These are phyloP conservation scores for Zostera marina DNA, from an alignment of 116 monocot genomes.

Conservation along the genomic window DNA sequence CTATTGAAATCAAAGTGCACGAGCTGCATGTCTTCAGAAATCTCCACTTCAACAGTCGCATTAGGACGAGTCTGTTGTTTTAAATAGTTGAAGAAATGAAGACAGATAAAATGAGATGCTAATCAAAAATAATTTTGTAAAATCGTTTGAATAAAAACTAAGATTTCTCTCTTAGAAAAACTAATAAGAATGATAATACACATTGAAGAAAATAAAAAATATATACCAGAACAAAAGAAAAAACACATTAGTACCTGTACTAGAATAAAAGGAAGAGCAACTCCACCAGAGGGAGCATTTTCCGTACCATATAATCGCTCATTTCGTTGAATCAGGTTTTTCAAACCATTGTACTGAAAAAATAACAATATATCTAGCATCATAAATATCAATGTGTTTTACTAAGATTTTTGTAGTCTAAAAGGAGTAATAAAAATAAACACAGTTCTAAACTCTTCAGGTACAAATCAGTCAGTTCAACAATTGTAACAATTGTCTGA, in stretches of 20 bases:
- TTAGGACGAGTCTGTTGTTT: slow-evolving; percentile 79
- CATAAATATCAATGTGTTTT: not conserved
- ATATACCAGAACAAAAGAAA: too few species aligned
- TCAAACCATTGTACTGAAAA: slow-evolving; percentile 43
- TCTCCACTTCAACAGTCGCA: slow-evolving; percentile 96
- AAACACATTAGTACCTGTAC: slow-evolving; percentile 35
- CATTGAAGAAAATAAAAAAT: too few species aligned
- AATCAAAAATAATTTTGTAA: not conserved
- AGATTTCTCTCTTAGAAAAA: too few species aligned
- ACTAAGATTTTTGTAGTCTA: too few species aligned
- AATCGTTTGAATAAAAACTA: too few species aligned
- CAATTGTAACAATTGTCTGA: not conserved
- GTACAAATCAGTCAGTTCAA: too few species aligned
- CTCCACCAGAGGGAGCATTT: slow-evolving; percentile 69
- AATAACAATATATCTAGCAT: not conserved
- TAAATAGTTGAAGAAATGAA: not conserved
- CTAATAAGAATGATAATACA: too few species aligned
- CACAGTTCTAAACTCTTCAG: too few species aligned
- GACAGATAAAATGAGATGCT: not conserved
- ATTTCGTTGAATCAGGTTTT: slow-evolving; percentile 66
- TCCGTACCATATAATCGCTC: slow-evolving; percentile 63
- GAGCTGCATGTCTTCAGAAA: slow-evolving; percentile 98
- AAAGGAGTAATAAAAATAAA: too few species aligned
- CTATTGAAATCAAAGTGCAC: slow-evolving; percentile 99
- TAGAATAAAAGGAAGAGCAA: slow-evolving; percentile 81